phyloP scores from a whole-genome alignment of 805 yeast species.

The Starmerella etchellsii region DNA sequence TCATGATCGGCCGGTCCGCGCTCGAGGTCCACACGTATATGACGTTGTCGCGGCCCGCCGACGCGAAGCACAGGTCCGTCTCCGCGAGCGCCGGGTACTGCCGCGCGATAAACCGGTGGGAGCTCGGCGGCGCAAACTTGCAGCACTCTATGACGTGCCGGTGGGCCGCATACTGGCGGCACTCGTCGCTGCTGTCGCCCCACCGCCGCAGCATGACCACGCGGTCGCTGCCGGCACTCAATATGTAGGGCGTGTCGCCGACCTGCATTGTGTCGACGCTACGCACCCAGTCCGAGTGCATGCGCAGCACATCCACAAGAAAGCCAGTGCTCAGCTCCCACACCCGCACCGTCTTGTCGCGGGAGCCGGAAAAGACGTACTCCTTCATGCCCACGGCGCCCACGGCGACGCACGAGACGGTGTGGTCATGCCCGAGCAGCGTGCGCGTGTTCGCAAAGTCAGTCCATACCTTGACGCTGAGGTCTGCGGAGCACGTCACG shows the following conservation, averaged over 20 bases:
- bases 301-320: constrained; percentile 51
- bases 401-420: constrained; percentile 50
- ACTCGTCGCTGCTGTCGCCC: not conserved
- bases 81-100: constrained; percentile 27
- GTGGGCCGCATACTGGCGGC: constrained; percentile 50
- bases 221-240: constrained; percentile 18
- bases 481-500: constrained; percentile 41
- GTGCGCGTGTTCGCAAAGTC: constrained; percentile 44
- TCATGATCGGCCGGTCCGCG: constrained; percentile 45
- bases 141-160: constrained; percentile 70
- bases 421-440: constrained; percentile 76
- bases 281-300: constrained; percentile 86
- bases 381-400: constrained; percentile 25
- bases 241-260: constrained; percentile 2
- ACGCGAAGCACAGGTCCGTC: constrained; percentile 33
- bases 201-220: constrained; percentile 8
- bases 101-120: constrained; percentile 39
- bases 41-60: constrained; percentile 68
- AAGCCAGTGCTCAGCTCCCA: constrained; percentile 62
- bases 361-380: constrained; percentile 58
- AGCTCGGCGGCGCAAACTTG: constrained; percentile 45
- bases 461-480: constrained; percentile 60
- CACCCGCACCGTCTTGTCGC: constrained; percentile 75
- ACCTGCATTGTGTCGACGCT: constrained; percentile 33
- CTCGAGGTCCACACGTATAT: constrained; percentile 58